Evolutionary conservation across 805 yeast species (phyloP).

Genomic region (Lachancea meyersii): DNA sequence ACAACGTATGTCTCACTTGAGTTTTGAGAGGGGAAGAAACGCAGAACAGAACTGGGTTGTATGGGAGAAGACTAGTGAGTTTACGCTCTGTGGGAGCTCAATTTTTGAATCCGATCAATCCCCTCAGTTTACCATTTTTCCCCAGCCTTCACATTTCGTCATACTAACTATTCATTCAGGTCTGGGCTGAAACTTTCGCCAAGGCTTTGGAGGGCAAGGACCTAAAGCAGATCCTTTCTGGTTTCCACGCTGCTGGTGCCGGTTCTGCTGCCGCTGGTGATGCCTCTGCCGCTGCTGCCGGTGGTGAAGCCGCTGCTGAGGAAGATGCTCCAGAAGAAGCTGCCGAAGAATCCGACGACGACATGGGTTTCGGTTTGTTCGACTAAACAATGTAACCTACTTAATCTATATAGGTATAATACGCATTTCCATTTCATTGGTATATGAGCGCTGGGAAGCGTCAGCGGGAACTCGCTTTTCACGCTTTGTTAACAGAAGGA

Average conservation of each 20-base stretch:
- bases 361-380: constrained; percentile 91
- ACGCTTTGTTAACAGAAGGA: too few species aligned
- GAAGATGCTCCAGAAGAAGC: constrained; percentile 59
- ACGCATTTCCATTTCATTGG: neutral
- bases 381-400: constrained; percentile 45
- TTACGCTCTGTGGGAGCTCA: too few species aligned
- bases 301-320: constrained; percentile 40
- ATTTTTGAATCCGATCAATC: neutral
- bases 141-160: neutral
- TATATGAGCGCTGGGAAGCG: too few species aligned
- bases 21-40: neutral
- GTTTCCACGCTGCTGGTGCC: constrained; percentile 42
- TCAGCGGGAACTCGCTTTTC: too few species aligned
- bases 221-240: constrained; percentile 61
- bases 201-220: constrained; percentile 80
- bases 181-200: constrained; percentile 79
- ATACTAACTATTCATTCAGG: constrained; percentile 23
- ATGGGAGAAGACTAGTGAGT: neutral
- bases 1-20: constrained; percentile 33
- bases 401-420: neutral
- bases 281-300: constrained; percentile 43
- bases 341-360: constrained; percentile 68
- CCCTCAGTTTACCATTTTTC: neutral
- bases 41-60: neutral
- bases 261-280: constrained; percentile 41